phyloP scores from a whole-genome alignment of 805 yeast genomes.

The Candida methanosorbosa region DNA sequence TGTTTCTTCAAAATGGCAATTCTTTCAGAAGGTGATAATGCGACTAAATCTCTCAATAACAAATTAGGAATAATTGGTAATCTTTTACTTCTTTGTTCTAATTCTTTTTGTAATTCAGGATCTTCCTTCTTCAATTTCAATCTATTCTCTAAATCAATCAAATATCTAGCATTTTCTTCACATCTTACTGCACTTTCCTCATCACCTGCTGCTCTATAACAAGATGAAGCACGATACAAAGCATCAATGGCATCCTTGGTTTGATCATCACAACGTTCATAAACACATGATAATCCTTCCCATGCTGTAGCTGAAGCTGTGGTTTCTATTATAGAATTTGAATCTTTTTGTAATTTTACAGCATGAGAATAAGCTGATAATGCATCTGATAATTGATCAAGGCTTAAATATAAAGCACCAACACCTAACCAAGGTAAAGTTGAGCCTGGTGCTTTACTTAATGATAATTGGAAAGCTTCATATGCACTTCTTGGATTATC shows the following conservation, averaged over 20 bases:
- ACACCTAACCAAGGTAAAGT: slow-evolving; percentile 64
- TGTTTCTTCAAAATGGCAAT: slow-evolving; percentile 7
- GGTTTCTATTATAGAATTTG: slow-evolving; percentile 24
- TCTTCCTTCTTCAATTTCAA: slow-evolving; percentile 29
- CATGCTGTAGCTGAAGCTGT: slow-evolving; percentile 46
- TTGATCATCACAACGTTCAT: slow-evolving; percentile 56
- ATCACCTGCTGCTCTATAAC: slow-evolving; percentile 40
- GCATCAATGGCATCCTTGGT: slow-evolving; percentile 54
- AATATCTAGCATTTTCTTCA: slow-evolving; percentile 34
- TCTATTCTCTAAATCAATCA: slow-evolving; percentile 33
- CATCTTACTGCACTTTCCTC: slow-evolving; percentile 29
- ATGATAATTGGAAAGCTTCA: slow-evolving; percentile 45
- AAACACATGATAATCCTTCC: slow-evolving; percentile 57
- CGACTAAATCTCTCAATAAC: slow-evolving; percentile 33
- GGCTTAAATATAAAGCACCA: slow-evolving; percentile 49
- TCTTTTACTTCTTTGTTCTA: too few relatives aligned
- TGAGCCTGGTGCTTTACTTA: slow-evolving; percentile 40
- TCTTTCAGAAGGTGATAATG: slow-evolving; percentile 32
- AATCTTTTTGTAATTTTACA: slow-evolving; percentile 40
- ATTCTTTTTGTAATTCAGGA: not conserved
- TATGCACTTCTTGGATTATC: slow-evolving; percentile 44
- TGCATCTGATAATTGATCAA: slow-evolving; percentile 57
- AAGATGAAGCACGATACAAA: slow-evolving; percentile 40
- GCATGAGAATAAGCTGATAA: slow-evolving; percentile 63
- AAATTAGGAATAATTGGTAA: slow-evolving; percentile 40